phyloP scores from a whole-genome alignment of 495 filamentous ascomycete genomes.

The Penicillium mononematosum region DNA sequence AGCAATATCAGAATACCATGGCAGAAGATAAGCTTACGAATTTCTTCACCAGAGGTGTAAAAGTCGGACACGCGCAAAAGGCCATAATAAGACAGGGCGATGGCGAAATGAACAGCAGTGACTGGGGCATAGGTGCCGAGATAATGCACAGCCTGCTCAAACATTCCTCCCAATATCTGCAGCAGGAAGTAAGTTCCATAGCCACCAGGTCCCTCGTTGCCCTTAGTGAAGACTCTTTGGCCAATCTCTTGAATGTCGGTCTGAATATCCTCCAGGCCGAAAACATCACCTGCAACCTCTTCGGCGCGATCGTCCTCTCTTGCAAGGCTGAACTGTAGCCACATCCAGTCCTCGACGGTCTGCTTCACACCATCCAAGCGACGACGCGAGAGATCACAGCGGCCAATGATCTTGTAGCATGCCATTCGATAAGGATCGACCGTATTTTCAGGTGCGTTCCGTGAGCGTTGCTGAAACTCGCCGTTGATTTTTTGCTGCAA shows the following conservation, averaged over 20 bases:
- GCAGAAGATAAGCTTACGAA: constrained; percentile 51
- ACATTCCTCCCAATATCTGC: constrained; percentile 87
- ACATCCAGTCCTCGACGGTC: constrained; percentile 91
- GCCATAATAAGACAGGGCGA: constrained; percentile 87
- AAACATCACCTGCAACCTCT: constrained; percentile 83
- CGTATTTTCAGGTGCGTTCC: constrained; percentile 80
- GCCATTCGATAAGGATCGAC: constrained; percentile 95
- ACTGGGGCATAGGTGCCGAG: constrained; percentile 86
- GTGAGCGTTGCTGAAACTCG: constrained; percentile 80
- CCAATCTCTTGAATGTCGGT: constrained; percentile 84
- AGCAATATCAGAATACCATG: constrained; percentile 24
- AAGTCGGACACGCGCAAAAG: constrained; percentile 81
- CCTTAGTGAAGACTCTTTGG: constrained; percentile 77
- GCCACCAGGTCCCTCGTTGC: constrained; percentile 66
- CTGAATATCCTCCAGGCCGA: constrained; percentile 83
- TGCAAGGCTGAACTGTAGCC: constrained; percentile 91
- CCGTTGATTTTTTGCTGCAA: constrained; percentile 81
- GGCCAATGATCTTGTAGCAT: constrained; percentile 96
- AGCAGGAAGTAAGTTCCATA: constrained; percentile 92
- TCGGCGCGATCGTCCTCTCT: constrained; percentile 79
- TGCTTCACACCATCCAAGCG: constrained; percentile 77
- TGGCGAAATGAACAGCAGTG: constrained; percentile 91
- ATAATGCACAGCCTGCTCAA: constrained; percentile 89
- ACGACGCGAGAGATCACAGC: constrained; percentile 80
- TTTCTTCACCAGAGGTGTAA: constrained; percentile 64